Evolutionary conservation across 2,329 filamentous ascomycete genomes (phyloP).

Genomic region (Celoporthe dispersa): DNA sequence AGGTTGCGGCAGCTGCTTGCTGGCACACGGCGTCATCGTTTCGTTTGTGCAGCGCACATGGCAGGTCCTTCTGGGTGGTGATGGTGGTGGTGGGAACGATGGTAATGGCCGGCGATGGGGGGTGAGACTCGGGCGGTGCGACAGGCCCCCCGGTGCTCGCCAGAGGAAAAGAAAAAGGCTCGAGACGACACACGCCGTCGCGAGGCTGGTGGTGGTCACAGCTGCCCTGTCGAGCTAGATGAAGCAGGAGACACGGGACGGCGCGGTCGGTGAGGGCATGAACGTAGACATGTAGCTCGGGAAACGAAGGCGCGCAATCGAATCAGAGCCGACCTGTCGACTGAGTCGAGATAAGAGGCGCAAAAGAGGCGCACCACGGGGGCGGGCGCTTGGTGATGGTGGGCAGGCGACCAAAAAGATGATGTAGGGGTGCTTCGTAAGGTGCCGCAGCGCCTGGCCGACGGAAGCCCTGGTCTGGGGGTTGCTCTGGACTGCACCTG

Average conservation of each 20-base stretch:
- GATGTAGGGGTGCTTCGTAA: conserved; percentile 9
- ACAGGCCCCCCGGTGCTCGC: not conserved
- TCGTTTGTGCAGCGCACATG: conserved; percentile 28
- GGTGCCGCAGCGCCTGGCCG: not conserved
- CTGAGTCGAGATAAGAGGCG: conserved; percentile 22
- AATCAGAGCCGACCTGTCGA: conserved; percentile 18
- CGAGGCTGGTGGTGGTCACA: conserved; percentile 21
- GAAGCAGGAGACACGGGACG: conserved; percentile 11
- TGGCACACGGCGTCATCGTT: conserved; percentile 29
- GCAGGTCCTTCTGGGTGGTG: conserved; percentile 3
- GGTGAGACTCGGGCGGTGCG: not conserved
- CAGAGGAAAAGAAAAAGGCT: not conserved
- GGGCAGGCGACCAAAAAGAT: conserved; percentile 19
- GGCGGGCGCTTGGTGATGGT: conserved; percentile 7
- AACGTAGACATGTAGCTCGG: not conserved
- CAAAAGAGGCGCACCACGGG: conserved; percentile 15
- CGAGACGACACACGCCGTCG: not conserved
- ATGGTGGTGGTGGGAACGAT: not conserved
- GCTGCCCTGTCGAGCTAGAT: conserved; percentile 16
- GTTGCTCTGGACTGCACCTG: not conserved
- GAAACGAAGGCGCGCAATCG: not conserved
- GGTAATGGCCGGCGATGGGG: not conserved
- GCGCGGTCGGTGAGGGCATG: conserved; percentile 20
- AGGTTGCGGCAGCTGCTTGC: conserved; percentile 26
- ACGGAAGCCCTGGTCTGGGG: not conserved